Percentiles rank a stretch among this genome's conserved stretches.
phyloP scores from a whole-genome alignment of 2,329 filamentous ascomycete species.

The Nemania sp. region DNA sequence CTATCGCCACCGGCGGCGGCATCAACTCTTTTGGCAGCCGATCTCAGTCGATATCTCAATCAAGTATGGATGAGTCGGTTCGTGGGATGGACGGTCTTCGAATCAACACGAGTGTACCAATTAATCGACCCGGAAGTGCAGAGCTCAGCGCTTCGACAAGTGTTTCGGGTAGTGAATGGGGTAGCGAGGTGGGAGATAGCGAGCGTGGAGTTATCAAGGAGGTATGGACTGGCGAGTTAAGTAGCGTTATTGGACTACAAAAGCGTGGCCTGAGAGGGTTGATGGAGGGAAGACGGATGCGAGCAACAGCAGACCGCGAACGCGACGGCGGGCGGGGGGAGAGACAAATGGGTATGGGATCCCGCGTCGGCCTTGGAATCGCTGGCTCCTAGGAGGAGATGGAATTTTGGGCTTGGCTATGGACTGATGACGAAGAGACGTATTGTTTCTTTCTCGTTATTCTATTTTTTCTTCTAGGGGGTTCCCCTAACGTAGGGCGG shows the following conservation, averaged over 20 bases:
- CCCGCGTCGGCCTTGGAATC: slow-evolving; percentile 66
- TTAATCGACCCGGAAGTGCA: slow-evolving; percentile 54
- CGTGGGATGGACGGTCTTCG: slow-evolving; percentile 56
- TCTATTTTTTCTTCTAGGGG: slow-evolving; percentile 8
- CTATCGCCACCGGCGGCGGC: slow-evolving; percentile 41
- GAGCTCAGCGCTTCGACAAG: slow-evolving; percentile 69
- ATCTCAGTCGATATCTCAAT: slow-evolving; percentile 48
- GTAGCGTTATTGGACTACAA: slow-evolving; percentile 93
- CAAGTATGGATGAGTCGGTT: slow-evolving; percentile 44
- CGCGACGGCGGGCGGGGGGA: slow-evolving; percentile 49
- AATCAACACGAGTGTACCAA: slow-evolving; percentile 67
- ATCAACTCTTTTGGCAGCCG: slow-evolving; percentile 44
- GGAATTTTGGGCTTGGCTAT: slow-evolving; percentile 33
- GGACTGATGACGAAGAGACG: slow-evolving; percentile 20
- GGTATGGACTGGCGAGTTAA: slow-evolving; percentile 84
- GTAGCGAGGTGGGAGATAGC: slow-evolving; percentile 54
- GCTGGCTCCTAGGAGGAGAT: slow-evolving; percentile 56
- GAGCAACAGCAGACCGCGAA: slow-evolving; percentile 51
- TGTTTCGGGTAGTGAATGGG: slow-evolving; percentile 61
- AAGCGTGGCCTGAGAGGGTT: slow-evolving; percentile 91
- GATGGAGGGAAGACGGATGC: slow-evolving; percentile 91
- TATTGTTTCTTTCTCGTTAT: slow-evolving; percentile 13
- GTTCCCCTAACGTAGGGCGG: slow-evolving; percentile 11
- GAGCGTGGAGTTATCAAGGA: slow-evolving; percentile 64
- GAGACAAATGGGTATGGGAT: slow-evolving; percentile 33